Conservation (phyloP, 106 monocot genomes). For the Dendrobium catenatum region DNA sequence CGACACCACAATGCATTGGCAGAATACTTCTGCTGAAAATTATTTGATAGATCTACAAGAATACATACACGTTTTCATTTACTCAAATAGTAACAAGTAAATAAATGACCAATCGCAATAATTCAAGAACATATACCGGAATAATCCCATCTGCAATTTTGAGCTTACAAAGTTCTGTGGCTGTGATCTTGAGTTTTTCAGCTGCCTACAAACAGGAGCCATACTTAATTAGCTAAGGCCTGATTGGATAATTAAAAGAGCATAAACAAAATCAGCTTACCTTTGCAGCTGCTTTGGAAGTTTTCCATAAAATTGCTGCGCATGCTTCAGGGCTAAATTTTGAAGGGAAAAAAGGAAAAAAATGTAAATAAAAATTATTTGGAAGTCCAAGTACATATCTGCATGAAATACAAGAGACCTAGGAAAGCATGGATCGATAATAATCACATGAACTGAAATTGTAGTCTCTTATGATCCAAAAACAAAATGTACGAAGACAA, state of each 20-base stretch:
- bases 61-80: not conserved
- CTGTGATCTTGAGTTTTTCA: slow-evolving; percentile 73
- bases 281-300: slow-evolving; percentile 75
- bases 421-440: not conserved
- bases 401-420: not conserved
- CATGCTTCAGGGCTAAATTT: slow-evolving; percentile 88
- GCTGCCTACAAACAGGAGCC: slow-evolving; percentile 48
- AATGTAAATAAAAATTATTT: not conserved
- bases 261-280: slow-evolving; percentile 15
- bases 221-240: not conserved
- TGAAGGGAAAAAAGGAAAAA: not conserved
- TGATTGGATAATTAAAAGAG: not conserved
- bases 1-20: too few species aligned
- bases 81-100: not conserved
- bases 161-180: slow-evolving; percentile 54
- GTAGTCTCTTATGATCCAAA: not conserved
- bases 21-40: not conserved
- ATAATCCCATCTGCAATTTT: slow-evolving; percentile 79
- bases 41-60: not conserved
- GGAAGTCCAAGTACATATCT: not conserved
- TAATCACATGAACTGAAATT: not conserved
- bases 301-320: slow-evolving; percentile 83
- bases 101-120: not conserved
- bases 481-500: not conserved
- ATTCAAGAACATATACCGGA: slow-evolving; percentile 57